Conservation (phyloP, 2,329 filamentous ascomycete species). For the Pseudohalonectria lignicola region DNA sequence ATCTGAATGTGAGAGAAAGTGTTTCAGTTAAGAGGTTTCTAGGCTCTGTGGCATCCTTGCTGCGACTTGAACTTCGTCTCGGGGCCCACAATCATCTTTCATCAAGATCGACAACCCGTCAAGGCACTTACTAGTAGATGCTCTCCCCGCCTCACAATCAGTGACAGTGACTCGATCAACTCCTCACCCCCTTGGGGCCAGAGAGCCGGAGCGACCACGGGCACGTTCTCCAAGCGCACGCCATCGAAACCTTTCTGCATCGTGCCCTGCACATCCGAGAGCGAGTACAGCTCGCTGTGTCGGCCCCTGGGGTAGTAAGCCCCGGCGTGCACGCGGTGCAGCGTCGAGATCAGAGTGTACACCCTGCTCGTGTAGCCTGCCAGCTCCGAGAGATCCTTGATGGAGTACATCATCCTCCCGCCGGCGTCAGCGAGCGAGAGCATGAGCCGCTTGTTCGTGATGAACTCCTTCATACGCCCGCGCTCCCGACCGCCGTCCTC, state of each 20-base stretch:
- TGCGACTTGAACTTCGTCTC: no score
- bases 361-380: conserved; percentile 94
- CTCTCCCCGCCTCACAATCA: conserved; percentile 83
- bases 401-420: conserved; percentile 98
- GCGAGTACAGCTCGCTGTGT: conserved; percentile 72
- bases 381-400: conserved; percentile 93
- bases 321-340: conserved; percentile 86
- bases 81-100: no score
- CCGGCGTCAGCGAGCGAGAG: conserved; percentile 92
- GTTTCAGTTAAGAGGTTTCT: neutral
- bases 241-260: conserved; percentile 93
- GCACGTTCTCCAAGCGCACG: conserved; percentile 84
- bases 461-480: conserved; percentile 94
- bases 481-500: conserved; percentile 55
- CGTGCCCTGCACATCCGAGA: conserved; percentile 87
- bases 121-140: conserved; percentile 60
- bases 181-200: conserved; percentile 89
- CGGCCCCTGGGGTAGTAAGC: conserved; percentile 66
- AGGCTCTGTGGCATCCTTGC: no score
- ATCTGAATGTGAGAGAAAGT: conserved; percentile 36
- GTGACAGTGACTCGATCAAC: conserved; percentile 75
- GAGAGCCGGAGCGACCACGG: conserved; percentile 77
- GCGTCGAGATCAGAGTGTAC: conserved; percentile 87
- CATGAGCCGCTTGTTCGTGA: conserved; percentile 98
- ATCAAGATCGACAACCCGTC: no score